phyloP scores from a whole-genome alignment of 2,329 filamentous ascomycete species.

The Botrytis hyacinthi region DNA sequence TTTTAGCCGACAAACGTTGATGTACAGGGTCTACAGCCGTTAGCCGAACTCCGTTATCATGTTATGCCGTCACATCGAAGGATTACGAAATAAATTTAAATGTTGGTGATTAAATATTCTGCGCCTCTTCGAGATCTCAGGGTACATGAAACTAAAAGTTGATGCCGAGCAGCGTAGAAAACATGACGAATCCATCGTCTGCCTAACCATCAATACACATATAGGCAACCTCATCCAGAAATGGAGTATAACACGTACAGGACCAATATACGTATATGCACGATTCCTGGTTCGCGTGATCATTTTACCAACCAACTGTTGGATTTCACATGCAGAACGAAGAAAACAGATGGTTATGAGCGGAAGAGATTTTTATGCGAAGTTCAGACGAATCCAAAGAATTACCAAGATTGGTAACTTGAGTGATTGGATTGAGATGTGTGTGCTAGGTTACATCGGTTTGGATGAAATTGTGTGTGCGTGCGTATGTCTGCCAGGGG shows the following conservation, averaged over 20 bases:
- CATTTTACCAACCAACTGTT: background rate
- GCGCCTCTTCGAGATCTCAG: background rate
- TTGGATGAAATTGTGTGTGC: background rate
- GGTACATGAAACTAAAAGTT: background rate
- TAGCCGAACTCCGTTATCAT: background rate
- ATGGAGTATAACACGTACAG: background rate
- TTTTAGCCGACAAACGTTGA: background rate
- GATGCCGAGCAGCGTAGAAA: background rate
- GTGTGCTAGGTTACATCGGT: background rate
- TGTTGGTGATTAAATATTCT: background rate
- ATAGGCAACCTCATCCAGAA: background rate
- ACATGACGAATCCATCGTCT: background rate
- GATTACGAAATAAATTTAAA: background rate
- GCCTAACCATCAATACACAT: background rate
- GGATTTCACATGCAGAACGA: background rate
- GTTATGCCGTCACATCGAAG: background rate
- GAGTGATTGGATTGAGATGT: background rate
- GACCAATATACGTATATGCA: background rate
- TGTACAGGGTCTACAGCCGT: background rate
- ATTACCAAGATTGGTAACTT: background rate
- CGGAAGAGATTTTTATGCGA: background rate
- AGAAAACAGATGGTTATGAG: background rate
- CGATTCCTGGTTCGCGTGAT: background rate
- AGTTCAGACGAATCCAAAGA: background rate
- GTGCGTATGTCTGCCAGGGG: background rate